Evolutionary conservation across 73 alveolate genomes (phyloP), one percentile per base, ranked within the genome.

Genomic region (Blepharisma stoltei): DNA sequence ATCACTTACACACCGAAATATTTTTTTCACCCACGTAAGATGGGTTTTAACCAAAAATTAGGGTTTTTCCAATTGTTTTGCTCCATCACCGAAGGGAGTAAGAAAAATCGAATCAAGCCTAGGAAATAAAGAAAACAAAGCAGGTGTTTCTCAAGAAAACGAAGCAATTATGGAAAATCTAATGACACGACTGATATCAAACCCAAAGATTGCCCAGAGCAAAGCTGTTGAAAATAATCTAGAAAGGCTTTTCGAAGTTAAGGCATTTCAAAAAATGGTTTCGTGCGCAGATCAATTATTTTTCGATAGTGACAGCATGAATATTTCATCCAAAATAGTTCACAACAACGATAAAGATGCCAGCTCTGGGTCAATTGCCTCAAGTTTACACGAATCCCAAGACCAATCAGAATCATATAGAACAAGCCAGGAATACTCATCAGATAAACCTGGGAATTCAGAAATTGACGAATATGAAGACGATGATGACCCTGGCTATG

Each of bases 401-500:
- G 41, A 32, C 41, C 41, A 32, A 32, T 32, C 41, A 1, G 41
- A 60, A 60, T 25, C 23, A 14, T 20, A 14, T 52, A 52, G 66
- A 20, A 14, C 23, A 14, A 52, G 66, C n/a, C n/a, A 20, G 66
- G 66, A 52, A 52, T 52, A 52, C 4, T 52, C 27, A 14, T 52
- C 27, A 52, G 23, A 52, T 14, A 14, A 25, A 20, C 11, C 48
- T 20, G 3, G 78, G 5, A 46, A 23, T 4, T 46, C 23, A n/a
- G 79, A 81, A 55, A 88, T 86, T 9, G 99, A 95, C 78, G 98
- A 95, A 80, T 96, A 95, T 79, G 89, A 76, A 20, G 98, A 94
- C 76, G 98, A 96, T 85, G 99, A 96, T 77, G 99, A 96, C 75
- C 97, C 98, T 6, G 99, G 99, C 49, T 96, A 93, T 81, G 98